Base-by-base conservation (phyloP, 306 rosid species). In the Cajanus cajan region DNA sequence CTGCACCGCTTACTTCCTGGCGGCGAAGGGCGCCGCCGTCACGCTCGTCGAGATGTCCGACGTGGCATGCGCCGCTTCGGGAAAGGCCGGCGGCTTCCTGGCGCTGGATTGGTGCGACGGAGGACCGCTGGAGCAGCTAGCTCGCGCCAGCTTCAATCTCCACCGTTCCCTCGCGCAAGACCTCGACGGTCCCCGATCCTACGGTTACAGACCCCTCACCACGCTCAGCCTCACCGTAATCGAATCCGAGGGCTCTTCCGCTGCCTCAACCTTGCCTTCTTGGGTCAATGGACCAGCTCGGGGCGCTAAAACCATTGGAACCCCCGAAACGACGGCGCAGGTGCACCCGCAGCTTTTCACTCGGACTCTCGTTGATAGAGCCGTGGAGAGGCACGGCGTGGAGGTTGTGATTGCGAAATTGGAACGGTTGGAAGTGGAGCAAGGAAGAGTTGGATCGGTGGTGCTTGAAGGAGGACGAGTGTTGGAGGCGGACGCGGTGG, bases 101-200 rank as follows among this genome's bases (percentile, higher is more conserved):
- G 98, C 98, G 8, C 86, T 91, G n/a, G 98, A 91, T 15, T 95
- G 96, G 98, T 95, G 97, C 78, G 98, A 91, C 68, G 87, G 93
- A 14, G 93, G 90, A 0, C 90, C 93, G 7, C 41, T 95, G 44
- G 85, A 86, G n/a, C 41, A 88, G 1, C 93, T 92, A 1, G 93
- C 98, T 18, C 94, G 86, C 1, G 80, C 87, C 15, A 95, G 98
- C 90, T 95, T 92, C 82, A 76, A 86, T 86, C 96, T 95, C 83
- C 98, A 90, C 86, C 94, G 90, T 72, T 85, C 94, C 0, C 92
- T 95, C 47, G 66, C 98, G 5, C 18, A 84, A 8, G 91, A 90
- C 25, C 90, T 95, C 9, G 84, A 92, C 68, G 98, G 98, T 52
- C 62, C 89, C 2, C 82, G 9, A 84, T 86, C 91, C 18, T 95